These are phyloP conservation scores for Nitzschia sp. DNA, from an alignment of 108 stramenopile species.

Conservation along the genomic window DNA sequence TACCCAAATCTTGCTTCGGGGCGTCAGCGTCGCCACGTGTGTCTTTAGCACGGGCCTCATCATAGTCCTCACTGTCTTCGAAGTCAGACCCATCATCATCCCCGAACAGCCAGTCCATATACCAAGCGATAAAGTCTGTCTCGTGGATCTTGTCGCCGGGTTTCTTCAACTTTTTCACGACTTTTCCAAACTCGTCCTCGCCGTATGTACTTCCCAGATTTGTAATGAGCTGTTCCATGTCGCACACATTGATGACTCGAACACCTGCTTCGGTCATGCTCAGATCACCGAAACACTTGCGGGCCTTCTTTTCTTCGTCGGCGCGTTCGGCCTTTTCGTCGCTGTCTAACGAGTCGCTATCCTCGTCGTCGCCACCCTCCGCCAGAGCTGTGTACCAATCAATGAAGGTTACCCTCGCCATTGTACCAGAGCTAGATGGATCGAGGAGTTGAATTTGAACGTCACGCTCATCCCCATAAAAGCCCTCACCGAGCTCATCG, in stretches of 20 bases:
- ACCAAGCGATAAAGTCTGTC: constrained; percentile 78
- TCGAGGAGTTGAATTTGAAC: constrained; percentile 62
- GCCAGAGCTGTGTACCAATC: constrained; percentile 67
- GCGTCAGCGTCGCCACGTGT: constrained; percentile 14
- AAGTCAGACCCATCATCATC: constrained; percentile 22
- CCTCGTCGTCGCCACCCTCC: constrained; percentile 38
- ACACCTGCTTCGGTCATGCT: constrained; percentile 19
- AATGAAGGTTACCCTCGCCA: constrained; percentile 55
- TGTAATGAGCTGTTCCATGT: constrained; percentile 76
- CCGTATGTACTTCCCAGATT: constrained; percentile 85
- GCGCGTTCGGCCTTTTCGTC: constrained; percentile 52
- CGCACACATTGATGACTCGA: constrained; percentile 27
- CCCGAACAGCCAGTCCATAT: constrained; percentile 87
- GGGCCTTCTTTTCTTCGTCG: constrained; percentile 70
- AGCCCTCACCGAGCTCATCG: constrained; percentile 81
- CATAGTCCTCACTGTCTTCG: constrained; percentile 59
- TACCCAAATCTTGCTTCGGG: constrained; percentile 40
- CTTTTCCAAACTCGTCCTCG: constrained; percentile 78
- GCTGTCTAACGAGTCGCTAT: constrained; percentile 48
- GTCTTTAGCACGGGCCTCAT: constrained; percentile 21
- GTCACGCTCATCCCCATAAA: constrained; percentile 81
- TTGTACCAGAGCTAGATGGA: constrained; percentile 41
- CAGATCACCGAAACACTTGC: constrained; percentile 39
- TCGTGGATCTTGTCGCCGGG: constrained; percentile 26
- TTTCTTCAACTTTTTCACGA: constrained; percentile 56